phyloP scores from a whole-genome alignment of 2,329 filamentous ascomycete species.

The Graphium sp. region DNA sequence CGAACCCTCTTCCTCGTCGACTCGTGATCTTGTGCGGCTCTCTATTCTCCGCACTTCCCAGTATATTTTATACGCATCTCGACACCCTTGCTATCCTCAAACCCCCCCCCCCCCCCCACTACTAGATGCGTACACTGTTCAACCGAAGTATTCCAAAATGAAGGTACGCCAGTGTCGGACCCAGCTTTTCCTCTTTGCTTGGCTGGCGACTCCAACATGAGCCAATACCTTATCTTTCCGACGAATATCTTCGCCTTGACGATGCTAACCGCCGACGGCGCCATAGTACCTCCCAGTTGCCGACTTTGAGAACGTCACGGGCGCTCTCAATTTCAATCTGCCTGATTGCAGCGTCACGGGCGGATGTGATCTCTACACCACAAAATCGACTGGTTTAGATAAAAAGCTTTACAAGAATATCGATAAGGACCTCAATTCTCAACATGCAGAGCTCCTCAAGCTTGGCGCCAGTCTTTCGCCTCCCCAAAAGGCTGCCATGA shows the following conservation, averaged over 20 bases:
- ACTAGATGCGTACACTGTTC: too few species aligned
- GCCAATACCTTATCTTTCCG: background rate
- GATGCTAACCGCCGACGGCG: constrained; percentile 4
- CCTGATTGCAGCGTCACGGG: constrained; percentile 83
- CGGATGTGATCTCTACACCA: constrained; percentile 92
- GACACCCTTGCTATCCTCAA: too few species aligned
- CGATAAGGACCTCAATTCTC: constrained; percentile 75
- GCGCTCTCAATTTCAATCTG: constrained; percentile 89
- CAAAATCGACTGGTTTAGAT: constrained; percentile 85
- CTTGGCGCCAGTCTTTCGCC: constrained; percentile 79
- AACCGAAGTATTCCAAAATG: constrained; percentile 13
- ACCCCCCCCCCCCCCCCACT: too few species aligned
- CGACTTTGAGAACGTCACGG: constrained; percentile 82
- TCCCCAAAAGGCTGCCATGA: constrained; percentile 56
- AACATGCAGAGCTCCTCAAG: constrained; percentile 76
- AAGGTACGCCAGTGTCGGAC: constrained; percentile 21
- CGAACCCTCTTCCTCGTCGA: too few species aligned
- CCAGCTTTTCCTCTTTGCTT: too few species aligned
- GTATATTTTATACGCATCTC: too few species aligned
- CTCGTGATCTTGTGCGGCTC: too few species aligned
- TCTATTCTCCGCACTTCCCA: too few species aligned
- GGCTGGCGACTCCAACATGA: too few species aligned
- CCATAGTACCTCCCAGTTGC: constrained; percentile 86
- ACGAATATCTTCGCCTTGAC: too few species aligned
- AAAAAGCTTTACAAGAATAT: constrained; percentile 97